These are phyloP conservation scores for Neopestalotiopsis rosae DNA, from an alignment of 2,329 filamentous ascomycete species.

Conservation along the genomic window DNA sequence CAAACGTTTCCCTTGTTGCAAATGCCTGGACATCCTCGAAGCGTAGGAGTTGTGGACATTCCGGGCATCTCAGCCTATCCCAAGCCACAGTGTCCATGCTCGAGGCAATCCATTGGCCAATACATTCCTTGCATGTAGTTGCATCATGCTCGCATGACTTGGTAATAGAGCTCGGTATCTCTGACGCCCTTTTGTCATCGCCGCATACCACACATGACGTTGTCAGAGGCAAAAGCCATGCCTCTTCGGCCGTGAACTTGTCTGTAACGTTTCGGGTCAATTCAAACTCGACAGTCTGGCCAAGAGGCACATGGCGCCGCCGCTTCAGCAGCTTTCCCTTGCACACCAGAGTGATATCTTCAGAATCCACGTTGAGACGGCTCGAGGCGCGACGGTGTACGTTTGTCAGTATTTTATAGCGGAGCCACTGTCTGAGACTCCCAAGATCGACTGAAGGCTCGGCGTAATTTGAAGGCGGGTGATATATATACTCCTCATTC, in stretches of 20 bases:
- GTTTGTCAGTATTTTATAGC: slow-evolving; percentile 22
- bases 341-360: slow-evolving; percentile 27
- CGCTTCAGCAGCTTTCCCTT: slow-evolving; percentile 23
- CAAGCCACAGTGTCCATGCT: slow-evolving; percentile 35
- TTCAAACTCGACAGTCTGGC: slow-evolving; percentile 36
- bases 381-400: slow-evolving; percentile 20
- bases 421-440: slow-evolving; percentile 28
- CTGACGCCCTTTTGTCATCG: slow-evolving; percentile 39
- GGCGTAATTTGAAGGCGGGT: slow-evolving; percentile 23
- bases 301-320: slow-evolving; percentile 27
- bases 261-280: slow-evolving; percentile 33
- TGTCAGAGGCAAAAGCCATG: slow-evolving; percentile 36
- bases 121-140: slow-evolving; percentile 38
- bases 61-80: slow-evolving; percentile 41
- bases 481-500: slow-evolving; percentile 40
- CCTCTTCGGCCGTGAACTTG: slow-evolving; percentile 35
- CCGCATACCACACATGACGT: slow-evolving; percentile 40
- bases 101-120: slow-evolving; percentile 39
- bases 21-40: slow-evolving; percentile 37
- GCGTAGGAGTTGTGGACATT: slow-evolving; percentile 36
- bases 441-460: slow-evolving; percentile 20
- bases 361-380: slow-evolving; percentile 20
- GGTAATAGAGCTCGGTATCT: slow-evolving; percentile 39
- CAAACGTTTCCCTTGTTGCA: slow-evolving; percentile 33
- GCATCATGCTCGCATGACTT: slow-evolving; percentile 33